A percentile compares a stretch with the other conserved stretches of the same genome.
phyloP scores from a whole-genome alignment of 2,329 filamentous ascomycete species.

The Dactylonectria estremocensis region DNA sequence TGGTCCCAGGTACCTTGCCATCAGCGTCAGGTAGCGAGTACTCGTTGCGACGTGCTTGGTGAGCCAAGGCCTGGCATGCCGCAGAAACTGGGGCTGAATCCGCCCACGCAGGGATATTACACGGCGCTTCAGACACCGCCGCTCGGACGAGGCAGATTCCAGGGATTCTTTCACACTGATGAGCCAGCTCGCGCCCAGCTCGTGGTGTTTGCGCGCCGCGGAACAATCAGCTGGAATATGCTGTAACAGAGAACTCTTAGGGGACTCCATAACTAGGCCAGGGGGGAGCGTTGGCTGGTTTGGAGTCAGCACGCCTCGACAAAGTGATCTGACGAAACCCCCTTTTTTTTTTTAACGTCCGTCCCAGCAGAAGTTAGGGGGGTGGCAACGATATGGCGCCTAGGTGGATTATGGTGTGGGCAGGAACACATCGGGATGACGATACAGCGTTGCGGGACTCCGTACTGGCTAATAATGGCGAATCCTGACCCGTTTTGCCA shows the following conservation, averaged over 20 bases:
- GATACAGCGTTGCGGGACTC: conserved; percentile 28
- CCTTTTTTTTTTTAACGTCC: not conserved
- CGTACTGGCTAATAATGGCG: conserved; percentile 14
- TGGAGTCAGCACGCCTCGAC: not conserved
- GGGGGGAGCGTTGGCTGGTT: not conserved
- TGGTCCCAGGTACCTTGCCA: conserved; percentile 20
- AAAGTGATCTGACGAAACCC: not conserved
- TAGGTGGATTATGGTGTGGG: conserved; percentile 16
- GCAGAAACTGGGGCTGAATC: conserved; percentile 21
- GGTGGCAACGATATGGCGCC: conserved; percentile 26
- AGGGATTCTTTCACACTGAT: conserved; percentile 9
- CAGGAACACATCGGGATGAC: conserved; percentile 41
- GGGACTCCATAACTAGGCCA: not conserved
- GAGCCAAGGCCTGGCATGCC: conserved; percentile 6
- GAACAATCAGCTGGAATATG: not conserved
- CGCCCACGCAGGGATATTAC: conserved; percentile 11
- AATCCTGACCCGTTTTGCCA: conserved; percentile 23
- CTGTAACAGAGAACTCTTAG: not conserved
- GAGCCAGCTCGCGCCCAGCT: conserved; percentile 11
- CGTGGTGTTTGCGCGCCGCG: conserved; percentile 6
- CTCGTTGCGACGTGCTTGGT: not conserved
- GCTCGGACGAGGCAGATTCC: conserved; percentile 27
- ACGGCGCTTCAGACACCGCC: conserved; percentile 3
- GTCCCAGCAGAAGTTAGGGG: not conserved
- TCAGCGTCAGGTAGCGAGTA: conserved; percentile 25